phyloP scores from a whole-genome alignment of 495 filamentous ascomycete species.

The Xylaria grammica region DNA sequence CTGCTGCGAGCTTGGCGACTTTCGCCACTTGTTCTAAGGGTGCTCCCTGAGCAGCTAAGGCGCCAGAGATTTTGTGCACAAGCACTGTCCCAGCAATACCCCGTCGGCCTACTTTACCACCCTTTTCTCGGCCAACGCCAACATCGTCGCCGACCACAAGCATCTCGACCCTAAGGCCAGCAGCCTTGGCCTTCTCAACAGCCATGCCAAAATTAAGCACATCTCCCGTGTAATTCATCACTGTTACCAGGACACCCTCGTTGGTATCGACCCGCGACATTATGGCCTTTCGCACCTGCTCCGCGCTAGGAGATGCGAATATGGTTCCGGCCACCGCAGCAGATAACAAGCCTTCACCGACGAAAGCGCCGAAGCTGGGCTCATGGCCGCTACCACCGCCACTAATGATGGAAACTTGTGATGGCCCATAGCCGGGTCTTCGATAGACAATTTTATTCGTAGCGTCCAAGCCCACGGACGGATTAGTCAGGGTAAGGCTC shows the following conservation, averaged over 20 bases:
- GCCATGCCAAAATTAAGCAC: constrained; percentile 95
- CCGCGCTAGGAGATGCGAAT: constrained; percentile 86
- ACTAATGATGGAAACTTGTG: constrained; percentile 79
- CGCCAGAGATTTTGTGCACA: constrained; percentile 87
- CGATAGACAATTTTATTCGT: constrained; percentile 87
- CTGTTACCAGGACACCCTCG: constrained; percentile 72
- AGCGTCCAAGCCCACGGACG: constrained; percentile 76
- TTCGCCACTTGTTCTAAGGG: constrained; percentile 68
- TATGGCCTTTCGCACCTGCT: constrained; percentile 82
- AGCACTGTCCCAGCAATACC: constrained; percentile 92
- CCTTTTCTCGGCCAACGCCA: constrained; percentile 80
- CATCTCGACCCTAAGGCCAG: constrained; percentile 84
- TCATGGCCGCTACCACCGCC: constrained; percentile 95
- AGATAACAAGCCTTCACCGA: constrained; percentile 74
- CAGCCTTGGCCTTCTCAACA: constrained; percentile 87
- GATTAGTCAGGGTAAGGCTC: constrained; percentile 82
- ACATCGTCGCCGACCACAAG: constrained; percentile 96
- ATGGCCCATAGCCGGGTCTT: constrained; percentile 55
- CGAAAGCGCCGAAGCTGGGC: constrained; percentile 78
- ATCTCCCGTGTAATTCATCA: constrained; percentile 81
- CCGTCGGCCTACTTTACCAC: constrained; percentile 89
- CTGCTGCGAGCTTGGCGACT: constrained; percentile 72
- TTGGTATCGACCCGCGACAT: constrained; percentile 71
- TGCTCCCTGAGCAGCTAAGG: constrained; percentile 75
- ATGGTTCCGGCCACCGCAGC: constrained; percentile 91